Evolutionary conservation across 768 basidiomycete genomes (phyloP), one percentile per base, ranked within the genome.

Genomic region (Holtermanniella nyarrowii): DNA sequence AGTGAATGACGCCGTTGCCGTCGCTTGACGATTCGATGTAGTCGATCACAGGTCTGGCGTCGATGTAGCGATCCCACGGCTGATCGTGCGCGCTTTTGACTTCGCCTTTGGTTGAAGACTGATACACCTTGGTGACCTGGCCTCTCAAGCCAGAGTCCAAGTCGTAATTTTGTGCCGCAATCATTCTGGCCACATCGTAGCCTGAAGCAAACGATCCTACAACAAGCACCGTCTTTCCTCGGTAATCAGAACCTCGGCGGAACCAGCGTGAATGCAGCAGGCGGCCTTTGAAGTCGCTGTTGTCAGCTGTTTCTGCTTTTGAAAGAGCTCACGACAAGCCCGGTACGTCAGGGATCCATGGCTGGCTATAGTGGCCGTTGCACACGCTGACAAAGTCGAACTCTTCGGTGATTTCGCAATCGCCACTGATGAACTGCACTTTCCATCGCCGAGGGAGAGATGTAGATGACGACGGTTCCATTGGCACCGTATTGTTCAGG

Each of bases 191-290:
- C 16, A 74, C 62, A 48, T 75, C 74, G 41, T 71, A 70, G 1
- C 74, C 74, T 0, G 73, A 74, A 10, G 73, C 72, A 31, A 60
- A 69, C 13, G 67, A 68, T 2, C 74, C 73, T 14, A 75, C 62
- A 1, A 75, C 72, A 27, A 75, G 59, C 16, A 74, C 66, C 0
- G 56, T 69, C 56, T 68, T 54, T 20, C 68, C 59, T 25, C 37
- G 24, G 42, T 59, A 71, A 12, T 61, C 58, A 12, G 62, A 57
- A 1, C 71, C 61, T 7, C 48, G 41, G 4, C 65, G 58, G 46
- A 68, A 75, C 61, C 63, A 73, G 21, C 69, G 48, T 2, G 72
- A 66, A 54, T 75, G 74, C 20, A 65, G 20, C 10, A 73, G 45
- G 41, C 63, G 49, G 1, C 72, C 70, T 3, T 56, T 46, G 50